Percentiles rank a stretch among this genome's conserved stretches.
Conservation (phyloP, 495 filamentous ascomycete species). For the Penicillium nucicola region DNA sequence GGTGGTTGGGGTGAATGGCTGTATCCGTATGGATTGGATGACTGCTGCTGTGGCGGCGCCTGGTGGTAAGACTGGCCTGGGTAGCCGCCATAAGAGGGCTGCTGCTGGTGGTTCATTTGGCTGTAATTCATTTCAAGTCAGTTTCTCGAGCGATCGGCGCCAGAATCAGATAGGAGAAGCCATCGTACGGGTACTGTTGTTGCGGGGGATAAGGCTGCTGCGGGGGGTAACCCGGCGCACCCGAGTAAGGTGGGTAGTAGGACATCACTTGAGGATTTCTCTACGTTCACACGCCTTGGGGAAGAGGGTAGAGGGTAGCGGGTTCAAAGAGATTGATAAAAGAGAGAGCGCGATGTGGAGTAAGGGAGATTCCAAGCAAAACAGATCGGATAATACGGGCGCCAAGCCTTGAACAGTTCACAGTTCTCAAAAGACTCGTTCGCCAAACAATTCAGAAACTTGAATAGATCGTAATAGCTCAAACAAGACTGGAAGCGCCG, state of each 20-base stretch:
- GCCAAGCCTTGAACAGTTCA: slow-evolving; percentile 14
- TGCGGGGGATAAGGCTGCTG: slow-evolving; percentile 36
- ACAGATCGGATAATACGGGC: slow-evolving; percentile 20
- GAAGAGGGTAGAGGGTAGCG: neutral
- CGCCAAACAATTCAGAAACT: neutral
- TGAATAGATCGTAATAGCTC: neutral
- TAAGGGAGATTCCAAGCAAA: slow-evolving; percentile 18
- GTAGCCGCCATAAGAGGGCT: slow-evolving; percentile 43
- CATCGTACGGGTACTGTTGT: slow-evolving; percentile 38
- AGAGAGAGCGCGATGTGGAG: slow-evolving; percentile 15
- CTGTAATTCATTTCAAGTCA: slow-evolving; percentile 17
- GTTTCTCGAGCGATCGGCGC: neutral
- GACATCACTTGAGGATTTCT: slow-evolving; percentile 36
- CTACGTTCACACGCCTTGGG: neutral
- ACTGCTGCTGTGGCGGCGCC: slow-evolving; percentile 31
- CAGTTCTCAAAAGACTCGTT: neutral
- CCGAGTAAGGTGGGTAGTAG: slow-evolving; percentile 49
- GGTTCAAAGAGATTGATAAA: neutral
- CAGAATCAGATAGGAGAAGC: slow-evolving; percentile 11
- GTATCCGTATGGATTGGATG: slow-evolving; percentile 45
- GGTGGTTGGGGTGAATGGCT: slow-evolving; percentile 40
- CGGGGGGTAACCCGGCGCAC: slow-evolving; percentile 48
- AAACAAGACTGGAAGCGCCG: too few relatives aligned
- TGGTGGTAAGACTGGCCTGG: slow-evolving; percentile 48
- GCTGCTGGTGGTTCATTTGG: slow-evolving; percentile 33